Evolutionary conservation across 257 asterid species (phyloP), one percentile per base, ranked within the genome.

Genomic region (Capsicum pubescens): DNA sequence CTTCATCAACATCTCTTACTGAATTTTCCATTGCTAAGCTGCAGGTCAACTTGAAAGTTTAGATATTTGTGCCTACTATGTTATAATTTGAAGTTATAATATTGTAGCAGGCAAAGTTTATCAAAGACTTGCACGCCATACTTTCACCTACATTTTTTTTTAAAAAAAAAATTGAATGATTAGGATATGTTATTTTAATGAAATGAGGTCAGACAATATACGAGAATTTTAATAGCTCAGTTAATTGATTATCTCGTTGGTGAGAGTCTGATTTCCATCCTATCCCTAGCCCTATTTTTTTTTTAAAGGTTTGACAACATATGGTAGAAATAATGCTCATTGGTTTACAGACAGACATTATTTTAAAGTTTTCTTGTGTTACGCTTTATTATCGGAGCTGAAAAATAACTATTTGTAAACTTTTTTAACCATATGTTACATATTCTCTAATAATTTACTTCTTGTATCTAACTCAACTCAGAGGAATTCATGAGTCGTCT

Each of bases 11-110:
- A 59, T 61, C 26, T 8, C 58, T 61, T 59, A n/a, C 21, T 81
- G 84, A 61, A 17, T 14, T 61, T 21, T 60, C 84, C 84, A 81
- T 81, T 60, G 11, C 58, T 83, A 59, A 59, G 13, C 7, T 46
- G 39, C 39, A 48, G n/a, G 63, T 52, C 63, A 76, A 48, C 19
- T 6, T 72, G 80, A 11, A 48, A 11, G 12, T 3, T 48, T 32
- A 46, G 80, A 72, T 48, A n/a, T 48, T 19, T 72, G 44, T 48
- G 35, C 19, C 80, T 48, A 52, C 81, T 76, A 36, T 52, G 81
- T 74, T 74, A 74, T 74, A 17, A 3, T 74, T 74, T 74, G 44
- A 48, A 50, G 21, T 74, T 74, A 12, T 50, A 72, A 74, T 63
- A 63, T 2, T 63, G 32, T 46, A 71, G 39, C 42, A 71, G 80